Conservation (phyloP, 1,284 basidiomycete species). For the Mycosarcoma maydis region DNA sequence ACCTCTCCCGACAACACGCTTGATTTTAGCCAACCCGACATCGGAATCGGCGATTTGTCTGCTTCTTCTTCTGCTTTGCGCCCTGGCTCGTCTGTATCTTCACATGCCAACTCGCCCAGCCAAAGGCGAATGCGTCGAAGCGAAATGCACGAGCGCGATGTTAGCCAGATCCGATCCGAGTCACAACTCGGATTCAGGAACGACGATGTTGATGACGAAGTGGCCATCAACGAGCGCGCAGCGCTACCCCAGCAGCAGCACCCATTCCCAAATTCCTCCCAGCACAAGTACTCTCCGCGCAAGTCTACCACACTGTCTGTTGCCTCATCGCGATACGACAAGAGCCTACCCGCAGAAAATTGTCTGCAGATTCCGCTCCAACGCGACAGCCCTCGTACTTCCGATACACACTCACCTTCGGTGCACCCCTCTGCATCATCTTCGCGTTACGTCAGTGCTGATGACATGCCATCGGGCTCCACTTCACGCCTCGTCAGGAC, state of each 20-base stretch:
- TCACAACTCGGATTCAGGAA: constrained; percentile 32
- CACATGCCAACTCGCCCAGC: constrained; percentile 11
- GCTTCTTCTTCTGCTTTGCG: constrained; percentile 15
- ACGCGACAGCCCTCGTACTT: not conserved
- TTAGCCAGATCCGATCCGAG: constrained; percentile 51
- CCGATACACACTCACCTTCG: constrained; percentile 2
- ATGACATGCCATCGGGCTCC: constrained; percentile 22
- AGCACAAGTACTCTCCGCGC: constrained; percentile 44
- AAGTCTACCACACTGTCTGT: constrained; percentile 33
- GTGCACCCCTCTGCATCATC: constrained; percentile 12
- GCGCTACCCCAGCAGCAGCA: constrained; percentile 4
- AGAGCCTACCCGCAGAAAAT: not conserved
- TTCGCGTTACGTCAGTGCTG: constrained; percentile 11
- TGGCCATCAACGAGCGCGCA: not conserved
- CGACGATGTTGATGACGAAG: constrained; percentile 19
- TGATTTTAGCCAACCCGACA: not conserved
- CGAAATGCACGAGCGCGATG: constrained; percentile 49
- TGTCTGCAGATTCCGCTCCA: not conserved
- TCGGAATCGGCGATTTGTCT: not conserved
- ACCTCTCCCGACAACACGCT: constrained; percentile 1
- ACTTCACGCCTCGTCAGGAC: constrained; percentile 18
- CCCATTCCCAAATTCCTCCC: constrained; percentile 16
- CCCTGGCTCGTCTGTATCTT: constrained; percentile 21
- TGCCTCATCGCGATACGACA: constrained; percentile 16
- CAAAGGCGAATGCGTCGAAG: constrained; percentile 32